phyloP scores from a whole-genome alignment of 495 filamentous ascomycete genomes.

The Platismatia glauca region DNA sequence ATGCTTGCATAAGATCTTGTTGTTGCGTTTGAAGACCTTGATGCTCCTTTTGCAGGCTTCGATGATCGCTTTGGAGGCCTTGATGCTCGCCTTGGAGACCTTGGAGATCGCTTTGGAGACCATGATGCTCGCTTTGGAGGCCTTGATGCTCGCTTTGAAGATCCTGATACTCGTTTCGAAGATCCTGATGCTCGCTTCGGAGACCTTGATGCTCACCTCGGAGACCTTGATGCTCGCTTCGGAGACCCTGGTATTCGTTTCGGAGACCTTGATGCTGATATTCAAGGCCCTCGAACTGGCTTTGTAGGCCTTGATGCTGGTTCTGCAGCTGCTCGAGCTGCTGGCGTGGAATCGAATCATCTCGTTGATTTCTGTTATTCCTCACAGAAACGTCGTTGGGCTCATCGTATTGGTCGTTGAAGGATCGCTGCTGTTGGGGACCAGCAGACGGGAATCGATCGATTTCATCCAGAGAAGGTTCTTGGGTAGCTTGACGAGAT shows the following conservation, averaged over 20 bases:
- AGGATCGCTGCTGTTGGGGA: constrained; percentile 20
- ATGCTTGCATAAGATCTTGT: constrained; percentile 59
- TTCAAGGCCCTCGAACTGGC: constrained; percentile 21
- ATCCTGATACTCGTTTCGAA: constrained; percentile 11
- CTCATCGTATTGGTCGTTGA: constrained; percentile 14
- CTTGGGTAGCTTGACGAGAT: constrained; percentile 24
- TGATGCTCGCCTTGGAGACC: constrained; percentile 9
- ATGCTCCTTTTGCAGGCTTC: constrained; percentile 18
- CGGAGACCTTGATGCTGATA: no score
- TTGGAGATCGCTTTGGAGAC: constrained; percentile 11
- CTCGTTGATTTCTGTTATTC: constrained; percentile 9
- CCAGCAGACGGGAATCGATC: constrained; percentile 14
- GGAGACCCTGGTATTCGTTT: constrained; percentile 17
- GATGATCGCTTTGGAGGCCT: constrained; percentile 23
- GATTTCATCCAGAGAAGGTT: constrained; percentile 17
- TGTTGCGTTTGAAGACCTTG: constrained; percentile 15
- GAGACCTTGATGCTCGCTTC: constrained; percentile 10
- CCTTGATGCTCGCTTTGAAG: constrained; percentile 12
- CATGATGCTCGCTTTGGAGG: constrained; percentile 7
- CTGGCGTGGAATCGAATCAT: constrained; percentile 12
- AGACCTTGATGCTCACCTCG: constrained; percentile 3
- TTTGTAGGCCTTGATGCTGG: constrained; percentile 21
- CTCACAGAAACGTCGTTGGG: constrained; percentile 1
- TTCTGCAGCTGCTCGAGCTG: constrained; percentile 21
- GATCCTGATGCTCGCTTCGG: constrained; percentile 1